These are phyloP conservation scores for Isoetes engelmannii DNA, from an alignment of 83 land plant species.

Conservation along the genomic window DNA sequence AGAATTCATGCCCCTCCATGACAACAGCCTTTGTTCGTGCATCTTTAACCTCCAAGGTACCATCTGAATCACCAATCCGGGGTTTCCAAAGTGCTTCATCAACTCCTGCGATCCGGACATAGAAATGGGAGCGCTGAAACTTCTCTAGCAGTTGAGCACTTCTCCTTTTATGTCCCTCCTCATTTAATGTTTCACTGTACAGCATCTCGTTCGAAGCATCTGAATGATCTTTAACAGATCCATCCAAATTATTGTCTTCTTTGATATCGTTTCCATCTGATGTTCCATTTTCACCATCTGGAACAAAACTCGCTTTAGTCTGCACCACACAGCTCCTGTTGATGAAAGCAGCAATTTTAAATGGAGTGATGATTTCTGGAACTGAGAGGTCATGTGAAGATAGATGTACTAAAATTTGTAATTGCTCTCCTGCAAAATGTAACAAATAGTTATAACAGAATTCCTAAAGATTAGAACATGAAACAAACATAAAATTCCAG, in stretches of 20 bases:
- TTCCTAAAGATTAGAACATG: background rate
- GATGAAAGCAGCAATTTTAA: slow-evolving; percentile 32
- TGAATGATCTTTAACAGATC: too few species aligned
- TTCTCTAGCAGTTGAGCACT: slow-evolving; percentile 43
- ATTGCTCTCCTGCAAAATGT: slow-evolving; percentile 27
- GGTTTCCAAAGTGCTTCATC: slow-evolving; percentile 52
- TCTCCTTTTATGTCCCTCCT: slow-evolving; percentile 26
- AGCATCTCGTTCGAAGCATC: too few species aligned
- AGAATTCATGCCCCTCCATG: slow-evolving; percentile 69
- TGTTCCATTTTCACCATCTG: too few species aligned
- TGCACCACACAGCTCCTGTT: background rate
- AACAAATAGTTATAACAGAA: background rate
- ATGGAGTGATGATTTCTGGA: slow-evolving; percentile 32
- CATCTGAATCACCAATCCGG: slow-evolving; percentile 9
- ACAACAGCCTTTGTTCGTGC: slow-evolving; percentile 34
- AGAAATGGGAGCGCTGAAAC: slow-evolving; percentile 80
- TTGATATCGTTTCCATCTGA: too few species aligned
- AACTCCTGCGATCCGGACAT: slow-evolving; percentile 57
- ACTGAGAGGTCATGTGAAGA: slow-evolving; percentile 19
- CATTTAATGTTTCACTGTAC: too few species aligned
- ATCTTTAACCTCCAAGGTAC: slow-evolving; percentile 4
- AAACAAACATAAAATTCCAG: background rate
- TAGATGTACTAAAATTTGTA: slow-evolving; percentile 25
- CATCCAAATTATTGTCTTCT: too few species aligned
- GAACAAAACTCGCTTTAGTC: too few species aligned